Base-by-base conservation (phyloP, 306 rosid genomes). In the Quercus ilex region DNA sequence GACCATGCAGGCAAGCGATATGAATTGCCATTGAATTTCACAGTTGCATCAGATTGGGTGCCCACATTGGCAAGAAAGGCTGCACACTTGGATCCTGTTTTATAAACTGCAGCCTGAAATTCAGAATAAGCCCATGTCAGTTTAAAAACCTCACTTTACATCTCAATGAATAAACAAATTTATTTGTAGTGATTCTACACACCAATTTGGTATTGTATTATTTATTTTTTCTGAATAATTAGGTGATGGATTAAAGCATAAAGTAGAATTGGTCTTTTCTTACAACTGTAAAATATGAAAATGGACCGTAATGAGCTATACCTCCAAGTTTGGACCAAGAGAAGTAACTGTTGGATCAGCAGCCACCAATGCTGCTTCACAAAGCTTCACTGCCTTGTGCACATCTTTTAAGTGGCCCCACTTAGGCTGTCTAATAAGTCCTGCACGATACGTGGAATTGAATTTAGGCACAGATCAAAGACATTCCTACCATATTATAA, bases 351-450 rank as follows among this genome's bases (percentile, higher is more conserved):
- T 75, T 55, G 98, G 99, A 76, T 92, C 94, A 25, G 97, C 85
- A 83, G 94, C 97, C 78, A 91, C 73, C 67, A 95, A 64, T 59
- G 98, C 92, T 75, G 80, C 87, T 89, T 95, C 96, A 71, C 93
- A 90, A 78, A 91, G 94, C 88, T 92, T 92, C 78, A 95, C 80
- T 83, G 94, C 93, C 84, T 90, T 88, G 31, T 95, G 98, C 77
- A 95, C 73, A 79, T 95, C 99, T 80, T 80, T 92, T 69, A 95
- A 91, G 90, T 95, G 99, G 26, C 99, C 99, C 98, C 98, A 95
- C 85, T 95, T 95, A 0, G 98, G 99, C 71, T 95, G 99, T 73
- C 94, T 91, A 55, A 91, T 58, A 85, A 86, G 82, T 69, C 99
- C 99, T 95, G 91, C 86, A 78, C 75, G 17, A 43, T 21, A 72